Evolutionary conservation across 306 rosid genomes (phyloP).

Genomic region (Spatholobus suberectus): DNA sequence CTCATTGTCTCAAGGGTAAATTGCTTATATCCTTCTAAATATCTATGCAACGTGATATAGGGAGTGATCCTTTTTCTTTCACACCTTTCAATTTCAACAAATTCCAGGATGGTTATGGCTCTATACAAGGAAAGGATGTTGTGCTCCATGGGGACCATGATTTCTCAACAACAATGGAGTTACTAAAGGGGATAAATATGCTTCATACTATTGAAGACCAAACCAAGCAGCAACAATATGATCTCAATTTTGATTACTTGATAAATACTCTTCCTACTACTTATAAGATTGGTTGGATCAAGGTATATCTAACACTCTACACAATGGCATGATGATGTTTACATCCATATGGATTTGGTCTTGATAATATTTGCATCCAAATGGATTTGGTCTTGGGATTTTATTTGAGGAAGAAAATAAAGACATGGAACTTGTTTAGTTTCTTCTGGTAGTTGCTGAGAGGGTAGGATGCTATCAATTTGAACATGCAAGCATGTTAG

Average conservation of each 20-base stretch:
- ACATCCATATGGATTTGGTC: conserved; percentile 43
- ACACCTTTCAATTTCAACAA: conserved; percentile 23
- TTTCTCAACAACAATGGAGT: conserved; percentile 22
- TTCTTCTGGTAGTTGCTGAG: conserved; percentile 70
- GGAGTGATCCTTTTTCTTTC: not conserved
- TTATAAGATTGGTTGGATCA: conserved; percentile 66
- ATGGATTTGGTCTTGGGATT: conserved; percentile 46
- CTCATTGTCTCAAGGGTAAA: not conserved
- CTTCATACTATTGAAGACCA: conserved; percentile 36
- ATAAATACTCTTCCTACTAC: no score
- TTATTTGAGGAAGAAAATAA: conserved; percentile 56
- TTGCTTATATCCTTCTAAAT: not conserved
- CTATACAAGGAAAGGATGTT: conserved; percentile 34
- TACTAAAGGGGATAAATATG: conserved; percentile 27
- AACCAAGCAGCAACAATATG: conserved; percentile 16
- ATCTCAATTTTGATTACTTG: conserved; percentile 38
- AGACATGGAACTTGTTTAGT: conserved; percentile 69
- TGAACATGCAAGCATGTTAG: conserved; percentile 54
- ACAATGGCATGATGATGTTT: conserved; percentile 40
- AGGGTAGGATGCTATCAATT: conserved; percentile 58
- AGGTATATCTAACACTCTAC: conserved; percentile 60
- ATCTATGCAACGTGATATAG: not conserved
- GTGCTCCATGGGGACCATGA: conserved; percentile 3
- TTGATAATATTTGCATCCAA: no score
- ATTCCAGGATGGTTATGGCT: conserved; percentile 29